These are phyloP conservation scores for Sclerotinia spermophila DNA, from an alignment of 2,329 filamentous ascomycete genomes.

Conservation along the genomic window DNA sequence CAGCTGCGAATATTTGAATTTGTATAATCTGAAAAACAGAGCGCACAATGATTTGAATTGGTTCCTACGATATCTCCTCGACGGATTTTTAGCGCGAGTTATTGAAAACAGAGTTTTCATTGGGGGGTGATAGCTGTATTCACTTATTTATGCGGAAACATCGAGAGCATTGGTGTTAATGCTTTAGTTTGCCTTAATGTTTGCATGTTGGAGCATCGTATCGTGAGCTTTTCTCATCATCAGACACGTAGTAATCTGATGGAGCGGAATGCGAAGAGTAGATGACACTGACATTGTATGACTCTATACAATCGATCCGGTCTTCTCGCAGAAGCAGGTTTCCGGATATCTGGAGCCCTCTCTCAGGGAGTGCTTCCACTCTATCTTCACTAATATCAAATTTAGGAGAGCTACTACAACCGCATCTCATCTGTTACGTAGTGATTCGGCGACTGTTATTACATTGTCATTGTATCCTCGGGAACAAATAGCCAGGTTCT, in stretches of 20 bases:
- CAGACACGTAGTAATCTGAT: background rate
- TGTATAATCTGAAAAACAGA: background rate
- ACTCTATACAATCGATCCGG: background rate
- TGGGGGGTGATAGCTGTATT: background rate
- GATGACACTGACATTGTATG: background rate
- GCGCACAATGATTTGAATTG: background rate
- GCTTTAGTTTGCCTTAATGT: background rate
- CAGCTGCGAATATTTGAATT: background rate
- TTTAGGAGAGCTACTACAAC: accelerated
- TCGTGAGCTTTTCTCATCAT: background rate
- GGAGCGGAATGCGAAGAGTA: accelerated
- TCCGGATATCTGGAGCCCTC: background rate
- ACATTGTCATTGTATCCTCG: background rate
- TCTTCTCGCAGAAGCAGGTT: background rate
- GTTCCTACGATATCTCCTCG: accelerated
- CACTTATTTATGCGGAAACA: background rate
- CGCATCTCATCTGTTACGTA: background rate
- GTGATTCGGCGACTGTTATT: background rate
- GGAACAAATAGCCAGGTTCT: background rate
- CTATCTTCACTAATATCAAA: background rate
- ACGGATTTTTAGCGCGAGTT: background rate
- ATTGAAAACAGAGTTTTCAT: background rate
- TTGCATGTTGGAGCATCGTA: background rate
- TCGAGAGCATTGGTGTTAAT: background rate
- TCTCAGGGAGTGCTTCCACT: background rate